Evolutionary conservation across 108 stramenopile species (phyloP).

Genomic region (Skeletonema menzelii): DNA sequence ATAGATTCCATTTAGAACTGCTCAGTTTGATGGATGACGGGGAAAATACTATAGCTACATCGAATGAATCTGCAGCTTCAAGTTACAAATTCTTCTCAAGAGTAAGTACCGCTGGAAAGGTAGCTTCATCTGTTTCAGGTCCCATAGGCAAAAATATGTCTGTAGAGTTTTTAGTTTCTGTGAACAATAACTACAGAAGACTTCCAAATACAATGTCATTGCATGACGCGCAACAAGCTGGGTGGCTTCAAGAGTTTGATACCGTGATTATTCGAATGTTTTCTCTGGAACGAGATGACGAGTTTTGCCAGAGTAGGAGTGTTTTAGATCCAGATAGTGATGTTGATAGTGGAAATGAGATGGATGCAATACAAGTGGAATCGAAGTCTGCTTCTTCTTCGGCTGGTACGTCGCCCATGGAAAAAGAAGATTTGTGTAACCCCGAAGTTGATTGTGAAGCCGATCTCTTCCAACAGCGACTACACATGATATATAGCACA

Average conservation of each 20-base stretch:
- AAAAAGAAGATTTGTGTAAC: neutral
- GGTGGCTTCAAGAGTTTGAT: slow-evolving; percentile 50
- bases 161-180: slow-evolving; percentile 29
- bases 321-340: slow-evolving; percentile 43
- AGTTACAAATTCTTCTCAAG: slow-evolving; percentile 45
- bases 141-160: slow-evolving; percentile 17
- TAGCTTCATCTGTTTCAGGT: slow-evolving; percentile 29
- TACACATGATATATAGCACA: slow-evolving; percentile 18
- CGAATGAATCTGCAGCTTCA: neutral
- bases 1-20: slow-evolving; percentile 75
- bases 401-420: neutral
- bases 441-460: neutral
- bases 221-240: slow-evolving; percentile 36
- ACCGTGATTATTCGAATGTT: slow-evolving; percentile 36
- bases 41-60: neutral
- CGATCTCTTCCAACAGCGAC: slow-evolving; percentile 10
- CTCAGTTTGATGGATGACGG: slow-evolving; percentile 32
- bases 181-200: slow-evolving; percentile 18
- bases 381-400: neutral
- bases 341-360: slow-evolving; percentile 7
- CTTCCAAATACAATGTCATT: slow-evolving; percentile 50
- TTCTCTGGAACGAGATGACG: neutral
- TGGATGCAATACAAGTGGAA: neutral
- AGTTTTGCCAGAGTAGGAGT: slow-evolving; percentile 34
- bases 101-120: slow-evolving; percentile 36